Evolutionary conservation across 108 stramenopile genomes (phyloP), one percentile per base, ranked within the genome.

Genomic region (Skeletonema grethae): DNA sequence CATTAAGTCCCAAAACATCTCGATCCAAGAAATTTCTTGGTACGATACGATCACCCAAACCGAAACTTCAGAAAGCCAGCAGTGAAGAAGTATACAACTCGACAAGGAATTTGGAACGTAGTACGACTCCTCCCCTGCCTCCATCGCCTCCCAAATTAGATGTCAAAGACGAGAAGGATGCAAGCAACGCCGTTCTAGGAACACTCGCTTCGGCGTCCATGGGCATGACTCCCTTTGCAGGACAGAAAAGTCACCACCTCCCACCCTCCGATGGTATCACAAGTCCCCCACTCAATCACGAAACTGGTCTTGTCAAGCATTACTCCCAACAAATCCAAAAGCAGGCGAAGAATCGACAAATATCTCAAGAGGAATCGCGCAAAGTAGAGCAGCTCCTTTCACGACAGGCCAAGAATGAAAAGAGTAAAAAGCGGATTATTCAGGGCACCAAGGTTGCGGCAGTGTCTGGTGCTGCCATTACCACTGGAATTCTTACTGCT

Each of bases 401-500:
- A 18, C 25, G 43, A 16, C 35, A 68, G 9, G 75, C 62, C n/a
- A 74, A 61, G 20, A 60, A 86, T 60, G 72, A 81, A 65, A 70
- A 73, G 67, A 79, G 67, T 24, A 78, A 70, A 72, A 87, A 92
- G 67, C 65, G 67, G 7, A 53, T 91, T 16, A 73, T 87, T 1
- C 76, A 85, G 16, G 88, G 88, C 0, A 81, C 89, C 15, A 90
- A 92, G 56, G 69, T 90, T 48, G 95, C 89, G 7, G 90, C 86
- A 6, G 79, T 86, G 2, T 84, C 91, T 5, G 88, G 84, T 43
- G 92, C 88, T n/a, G 89, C 86, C 39, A 79, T 86, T 15, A 88
- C 90, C 4, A 78, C 89, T 10, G 87, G 90, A 11, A 82, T 94
- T 4, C 56, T 94, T 16, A 96, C 95, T 12, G 89, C 91, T 12